These are phyloP conservation scores for Epichloe gansuensis DNA, from an alignment of 2,329 filamentous ascomycete genomes.

Conservation along the genomic window DNA sequence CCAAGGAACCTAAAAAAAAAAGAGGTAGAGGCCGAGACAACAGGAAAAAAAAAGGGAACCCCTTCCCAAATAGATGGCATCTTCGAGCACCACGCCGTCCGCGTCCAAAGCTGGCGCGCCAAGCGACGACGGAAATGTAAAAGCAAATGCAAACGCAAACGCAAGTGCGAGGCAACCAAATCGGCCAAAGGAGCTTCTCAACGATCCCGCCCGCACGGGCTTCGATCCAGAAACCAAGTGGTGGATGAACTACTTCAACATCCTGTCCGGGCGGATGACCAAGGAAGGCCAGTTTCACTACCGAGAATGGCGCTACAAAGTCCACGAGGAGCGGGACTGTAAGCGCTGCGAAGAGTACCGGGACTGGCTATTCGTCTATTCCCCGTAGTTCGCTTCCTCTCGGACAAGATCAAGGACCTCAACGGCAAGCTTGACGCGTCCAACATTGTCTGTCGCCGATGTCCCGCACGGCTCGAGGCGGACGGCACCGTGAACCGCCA, in stretches of 20 bases:
- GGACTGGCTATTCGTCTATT: slow-evolving; percentile 75
- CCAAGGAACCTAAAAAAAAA: neutral
- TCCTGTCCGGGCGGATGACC: slow-evolving; percentile 63
- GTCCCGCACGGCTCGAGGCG: slow-evolving; percentile 45
- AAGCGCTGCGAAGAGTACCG: slow-evolving; percentile 68
- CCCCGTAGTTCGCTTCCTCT: slow-evolving; percentile 81
- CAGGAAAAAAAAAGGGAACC: neutral
- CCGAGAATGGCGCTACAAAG: slow-evolving; percentile 61
- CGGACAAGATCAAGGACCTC: slow-evolving; percentile 65
- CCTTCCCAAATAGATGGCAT: slow-evolving; percentile 1
- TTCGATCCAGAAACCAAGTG: slow-evolving; percentile 48
- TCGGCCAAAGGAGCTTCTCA: slow-evolving; percentile 29
- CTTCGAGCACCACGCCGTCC: slow-evolving; percentile 3
- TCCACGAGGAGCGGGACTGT: slow-evolving; percentile 69
- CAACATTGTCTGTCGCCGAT: slow-evolving; percentile 77
- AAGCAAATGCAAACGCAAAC: slow-evolving; percentile 3
- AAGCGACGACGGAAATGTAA: slow-evolving; percentile 2
- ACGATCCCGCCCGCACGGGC: slow-evolving; percentile 49
- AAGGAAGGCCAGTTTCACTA: slow-evolving; percentile 60
- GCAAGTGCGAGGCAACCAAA: slow-evolving; percentile 1
- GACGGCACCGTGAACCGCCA: slow-evolving; percentile 50
- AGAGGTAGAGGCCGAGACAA: neutral
- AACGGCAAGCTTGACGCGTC: slow-evolving; percentile 60
- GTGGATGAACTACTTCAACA: slow-evolving; percentile 81
- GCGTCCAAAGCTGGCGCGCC: slow-evolving; percentile 8